Conservation (phyloP, 1,139 yeast species). For the Blastobotrys ciferrii region DNA sequence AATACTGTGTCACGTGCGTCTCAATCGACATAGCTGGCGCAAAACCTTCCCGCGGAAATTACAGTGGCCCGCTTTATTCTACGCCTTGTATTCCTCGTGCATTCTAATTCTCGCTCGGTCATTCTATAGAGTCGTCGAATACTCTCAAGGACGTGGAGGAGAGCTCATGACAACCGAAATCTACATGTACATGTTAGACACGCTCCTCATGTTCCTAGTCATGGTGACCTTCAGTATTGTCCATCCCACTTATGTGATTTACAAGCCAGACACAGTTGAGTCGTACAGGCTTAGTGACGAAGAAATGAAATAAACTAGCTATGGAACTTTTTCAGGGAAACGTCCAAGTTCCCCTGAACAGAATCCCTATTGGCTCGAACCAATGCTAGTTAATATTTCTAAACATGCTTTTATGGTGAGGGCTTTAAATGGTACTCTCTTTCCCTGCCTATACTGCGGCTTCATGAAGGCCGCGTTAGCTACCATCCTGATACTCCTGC, state of each 20-base stretch:
- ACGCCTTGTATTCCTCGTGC: conserved; percentile 33
- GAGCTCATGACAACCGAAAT: conserved; percentile 36
- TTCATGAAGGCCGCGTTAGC: too few relatives aligned
- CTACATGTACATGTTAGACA: conserved; percentile 42
- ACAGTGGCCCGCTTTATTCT: conserved; percentile 21
- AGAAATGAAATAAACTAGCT: too few relatives aligned
- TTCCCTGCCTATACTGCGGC: too few relatives aligned
- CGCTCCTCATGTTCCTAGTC: conserved; percentile 24
- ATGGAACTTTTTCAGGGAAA: too few relatives aligned
- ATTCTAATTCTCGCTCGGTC: conserved; percentile 43
- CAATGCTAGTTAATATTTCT: too few relatives aligned
- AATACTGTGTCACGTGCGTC: conserved; percentile 18
- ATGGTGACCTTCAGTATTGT: conserved; percentile 8
- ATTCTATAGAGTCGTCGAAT: conserved; percentile 44
- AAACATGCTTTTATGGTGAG: too few relatives aligned
- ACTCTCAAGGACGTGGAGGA: conserved; percentile 41
- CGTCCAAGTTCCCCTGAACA: too few relatives aligned
- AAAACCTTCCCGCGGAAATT: conserved; percentile 17
- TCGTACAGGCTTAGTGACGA: too few relatives aligned
- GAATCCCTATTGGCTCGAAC: too few relatives aligned
- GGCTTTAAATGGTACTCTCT: too few relatives aligned
- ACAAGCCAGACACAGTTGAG: too few relatives aligned
- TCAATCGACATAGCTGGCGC: conserved; percentile 10
- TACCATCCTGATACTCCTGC: too few relatives aligned
- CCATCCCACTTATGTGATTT: conserved; percentile 21